Evolutionary conservation across 2,329 filamentous ascomycete genomes (phyloP), one percentile per base, ranked within the genome.

Genomic region (Botrytis deweyae): DNA sequence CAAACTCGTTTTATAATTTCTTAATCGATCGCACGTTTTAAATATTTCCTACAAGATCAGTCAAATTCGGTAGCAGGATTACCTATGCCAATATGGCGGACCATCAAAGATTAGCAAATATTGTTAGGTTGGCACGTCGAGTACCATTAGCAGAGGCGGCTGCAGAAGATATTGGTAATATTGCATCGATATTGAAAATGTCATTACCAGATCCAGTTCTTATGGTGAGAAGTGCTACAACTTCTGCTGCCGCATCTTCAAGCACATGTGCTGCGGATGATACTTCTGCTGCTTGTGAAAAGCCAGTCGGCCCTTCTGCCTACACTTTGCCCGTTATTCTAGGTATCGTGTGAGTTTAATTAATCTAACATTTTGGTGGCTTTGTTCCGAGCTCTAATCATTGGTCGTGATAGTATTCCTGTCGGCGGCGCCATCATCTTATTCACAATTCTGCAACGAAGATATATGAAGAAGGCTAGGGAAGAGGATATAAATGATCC

Each of bases 401-500:
- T 63, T 38, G n/a, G 59, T 16, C 25, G 71, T 9, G 25, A 52
- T 80, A 98, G 95, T 61, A 89, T 98, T 72, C 95, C 96, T 1
- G 80, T 97, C 65, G 85, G 90, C 44, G 84, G 88, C 75, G 91
- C 92, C 33, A 81, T 92, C 1, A 81, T 89, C 66, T 88, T 94
- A 1, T 84, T 98, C 58, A 80, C 95, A 76, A 91, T 90, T 80
- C 87, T 99, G 52, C 95, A 98, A 81, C 89, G 93, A 70, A 88
- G 93, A 81, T 92, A 94, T 79, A 84, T 93, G 58, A 89, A 88
- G 81, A 94, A 90, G 79, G 86, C 94, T 76, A 86, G 86, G 72
- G 84, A 87, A 74, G 96, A 99, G 83, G 96, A 99, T 83, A 87
- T 88, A 29, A 90, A 92, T 76, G 95, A 98, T 82, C 93, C 93